phyloP scores from a whole-genome alignment of 192 early-diverging fungal genomes.

The Backusella liffmaniae region DNA sequence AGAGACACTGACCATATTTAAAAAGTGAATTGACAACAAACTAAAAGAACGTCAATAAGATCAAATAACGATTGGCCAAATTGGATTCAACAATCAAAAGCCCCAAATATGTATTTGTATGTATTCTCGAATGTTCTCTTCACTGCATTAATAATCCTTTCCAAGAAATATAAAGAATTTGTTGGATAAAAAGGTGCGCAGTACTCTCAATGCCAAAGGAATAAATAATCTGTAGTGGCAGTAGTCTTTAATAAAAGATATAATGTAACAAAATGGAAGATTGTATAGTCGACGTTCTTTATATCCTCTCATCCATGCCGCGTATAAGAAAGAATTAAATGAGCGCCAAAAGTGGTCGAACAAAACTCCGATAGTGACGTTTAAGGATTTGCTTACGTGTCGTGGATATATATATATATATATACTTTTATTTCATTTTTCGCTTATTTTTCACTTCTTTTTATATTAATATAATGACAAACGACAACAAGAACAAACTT shows the following conservation, averaged over 20 bases:
- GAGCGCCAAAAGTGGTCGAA: neutral
- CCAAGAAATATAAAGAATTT: neutral
- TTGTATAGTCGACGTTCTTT: neutral
- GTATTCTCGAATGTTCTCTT: neutral
- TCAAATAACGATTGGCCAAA: no score
- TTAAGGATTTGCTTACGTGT: neutral
- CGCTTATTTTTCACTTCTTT: slow-evolving; percentile 2
- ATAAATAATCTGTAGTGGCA: no score
- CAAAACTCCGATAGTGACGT: slow-evolving; percentile 1
- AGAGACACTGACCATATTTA: no score
- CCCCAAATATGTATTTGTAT: neutral
- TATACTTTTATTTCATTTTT: neutral
- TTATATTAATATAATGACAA: slow-evolving; percentile 14
- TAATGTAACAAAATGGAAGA: neutral
- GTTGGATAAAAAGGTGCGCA: neutral
- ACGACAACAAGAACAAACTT: slow-evolving; percentile 11
- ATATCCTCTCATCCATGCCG: neutral
- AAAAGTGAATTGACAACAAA: no score
- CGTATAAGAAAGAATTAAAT: neutral
- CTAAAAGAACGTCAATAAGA: no score
- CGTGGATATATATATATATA: neutral
- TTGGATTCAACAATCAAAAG: no score
- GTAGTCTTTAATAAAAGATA: neutral
- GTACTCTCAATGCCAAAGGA: neutral
- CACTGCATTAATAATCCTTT: neutral